A percentile compares a stretch with the other conserved stretches of the same genome.
Conservation (phyloP, 2,329 filamentous ascomycete species). For the Rasamsonia emersonii region DNA sequence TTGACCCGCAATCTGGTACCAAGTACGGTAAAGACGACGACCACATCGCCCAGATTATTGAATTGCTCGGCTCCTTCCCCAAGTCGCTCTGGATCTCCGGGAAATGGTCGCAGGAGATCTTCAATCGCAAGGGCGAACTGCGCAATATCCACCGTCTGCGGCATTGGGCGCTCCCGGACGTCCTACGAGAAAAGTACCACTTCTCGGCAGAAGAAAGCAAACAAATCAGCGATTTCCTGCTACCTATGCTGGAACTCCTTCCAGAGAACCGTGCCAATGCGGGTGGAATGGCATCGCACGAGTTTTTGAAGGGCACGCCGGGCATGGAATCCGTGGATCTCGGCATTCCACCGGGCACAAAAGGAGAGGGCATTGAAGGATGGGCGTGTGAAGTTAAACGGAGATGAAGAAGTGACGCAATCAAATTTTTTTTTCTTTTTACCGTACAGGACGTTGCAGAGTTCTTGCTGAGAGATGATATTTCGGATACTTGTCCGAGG, state of each 20-base stretch:
- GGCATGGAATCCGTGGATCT: conserved; percentile 79
- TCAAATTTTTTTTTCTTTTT: not conserved
- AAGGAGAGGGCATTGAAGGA: conserved; percentile 86
- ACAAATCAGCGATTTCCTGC: conserved; percentile 70
- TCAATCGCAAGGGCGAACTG: conserved; percentile 93
- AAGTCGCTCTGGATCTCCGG: conserved; percentile 85
- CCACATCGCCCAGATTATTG: conserved; percentile 98
- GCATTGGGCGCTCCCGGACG: conserved; percentile 91
- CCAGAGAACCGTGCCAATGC: conserved; percentile 89
- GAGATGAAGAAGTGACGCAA: conserved; percentile 40
- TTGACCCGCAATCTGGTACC: conserved; percentile 94
- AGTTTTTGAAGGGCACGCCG: conserved; percentile 73
- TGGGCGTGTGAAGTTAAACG: conserved; percentile 87
- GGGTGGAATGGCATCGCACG: conserved; percentile 83
- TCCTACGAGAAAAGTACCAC: conserved; percentile 93
- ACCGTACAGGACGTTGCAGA: no score
- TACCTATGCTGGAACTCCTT: conserved; percentile 82
- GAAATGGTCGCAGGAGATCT: conserved; percentile 98
- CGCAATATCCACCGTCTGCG: conserved; percentile 94
- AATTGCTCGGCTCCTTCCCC: conserved; percentile 86
- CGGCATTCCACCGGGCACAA: conserved; percentile 67
- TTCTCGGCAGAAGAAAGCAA: conserved; percentile 76
- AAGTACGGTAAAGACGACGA: conserved; percentile 99
- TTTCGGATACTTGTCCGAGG: no score
- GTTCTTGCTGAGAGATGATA: no score